A percentile compares a stretch with the other conserved stretches of the same genome.
These are phyloP conservation scores for Juglanconis sp. DNA, from an alignment of 2,329 filamentous ascomycete genomes.

Conservation along the genomic window DNA sequence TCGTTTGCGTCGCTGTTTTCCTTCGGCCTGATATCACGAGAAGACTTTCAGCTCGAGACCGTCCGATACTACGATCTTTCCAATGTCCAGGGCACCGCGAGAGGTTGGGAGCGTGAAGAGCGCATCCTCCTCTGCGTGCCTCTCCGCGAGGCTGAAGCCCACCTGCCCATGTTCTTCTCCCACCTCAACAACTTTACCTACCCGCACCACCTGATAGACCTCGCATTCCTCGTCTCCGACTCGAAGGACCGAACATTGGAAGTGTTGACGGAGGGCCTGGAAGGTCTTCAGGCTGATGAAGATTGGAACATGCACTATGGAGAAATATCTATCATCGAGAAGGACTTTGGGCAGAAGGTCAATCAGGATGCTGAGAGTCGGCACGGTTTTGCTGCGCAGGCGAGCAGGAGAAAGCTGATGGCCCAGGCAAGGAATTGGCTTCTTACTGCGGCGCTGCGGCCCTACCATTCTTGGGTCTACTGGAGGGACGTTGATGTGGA, in stretches of 20 bases:
- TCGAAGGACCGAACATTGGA: slow-evolving; percentile 88
- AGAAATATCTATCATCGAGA: slow-evolving; percentile 96
- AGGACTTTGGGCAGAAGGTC: slow-evolving; percentile 97
- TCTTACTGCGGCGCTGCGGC: slow-evolving; percentile 84
- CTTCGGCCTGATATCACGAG: slow-evolving; percentile 66
- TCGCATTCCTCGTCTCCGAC: slow-evolving; percentile 95
- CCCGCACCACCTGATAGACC: slow-evolving; percentile 90
- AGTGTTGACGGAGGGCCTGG: slow-evolving; percentile 71
- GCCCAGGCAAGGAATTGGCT: slow-evolving; percentile 97
- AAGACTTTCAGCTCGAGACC: slow-evolving; percentile 82
- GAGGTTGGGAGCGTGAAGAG: slow-evolving; percentile 95
- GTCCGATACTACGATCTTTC: slow-evolving; percentile 95
- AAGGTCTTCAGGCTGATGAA: slow-evolving; percentile 74
- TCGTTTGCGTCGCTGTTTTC: slow-evolving; percentile 61
- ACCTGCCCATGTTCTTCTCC: slow-evolving; percentile 98
- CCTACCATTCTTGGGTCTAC: slow-evolving; percentile 98
- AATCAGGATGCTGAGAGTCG: slow-evolving; percentile 97
- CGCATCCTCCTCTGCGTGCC: slow-evolving; percentile 93
- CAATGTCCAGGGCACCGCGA: slow-evolving; percentile 84
- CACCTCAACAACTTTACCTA: slow-evolving; percentile 96
- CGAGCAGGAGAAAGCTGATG: slow-evolving; percentile 92
- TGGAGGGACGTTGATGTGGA: slow-evolving; percentile 99
- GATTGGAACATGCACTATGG: slow-evolving; percentile 83
- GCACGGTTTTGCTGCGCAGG: slow-evolving; percentile 95
- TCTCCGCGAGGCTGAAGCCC: slow-evolving; percentile 84